Evolutionary conservation across 2,329 filamentous ascomycete genomes (phyloP).

Genomic region (Fusarium mangiferae): DNA sequence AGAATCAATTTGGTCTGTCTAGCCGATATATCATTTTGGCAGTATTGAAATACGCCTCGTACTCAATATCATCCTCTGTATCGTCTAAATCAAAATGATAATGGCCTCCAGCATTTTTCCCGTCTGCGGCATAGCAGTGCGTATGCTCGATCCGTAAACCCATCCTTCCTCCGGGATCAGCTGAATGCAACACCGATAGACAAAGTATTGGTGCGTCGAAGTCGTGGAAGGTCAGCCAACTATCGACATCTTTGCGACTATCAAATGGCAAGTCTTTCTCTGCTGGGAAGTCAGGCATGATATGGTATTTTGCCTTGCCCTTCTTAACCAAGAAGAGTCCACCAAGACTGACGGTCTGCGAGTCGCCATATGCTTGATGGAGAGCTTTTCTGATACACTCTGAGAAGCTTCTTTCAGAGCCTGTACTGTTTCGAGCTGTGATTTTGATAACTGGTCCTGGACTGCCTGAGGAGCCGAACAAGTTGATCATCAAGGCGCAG

Average conservation of each 20-base stretch:
- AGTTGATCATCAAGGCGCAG: slow-evolving; percentile 54
- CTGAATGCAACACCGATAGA: accelerated
- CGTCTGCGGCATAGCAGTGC: slow-evolving; percentile 52
- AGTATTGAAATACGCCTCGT: slow-evolving; percentile 54
- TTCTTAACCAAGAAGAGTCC: background rate
- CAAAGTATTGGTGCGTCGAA: background rate
- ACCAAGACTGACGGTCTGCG: background rate
- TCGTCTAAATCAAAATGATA: slow-evolving; percentile 55
- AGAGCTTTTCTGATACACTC: background rate
- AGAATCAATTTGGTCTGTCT: background rate
- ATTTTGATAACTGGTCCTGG: slow-evolving; percentile 50
- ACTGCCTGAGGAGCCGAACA: slow-evolving; percentile 51
- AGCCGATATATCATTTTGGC: background rate
- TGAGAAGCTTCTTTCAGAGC: background rate
- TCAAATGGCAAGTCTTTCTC: background rate
- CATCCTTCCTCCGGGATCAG: accelerated
- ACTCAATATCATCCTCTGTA: slow-evolving; percentile 51
- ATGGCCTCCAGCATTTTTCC: slow-evolving; percentile 40
- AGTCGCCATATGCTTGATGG: background rate
- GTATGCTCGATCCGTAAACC: slow-evolving; percentile 56
- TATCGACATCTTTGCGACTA: background rate
- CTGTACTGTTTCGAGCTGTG: slow-evolving; percentile 37
- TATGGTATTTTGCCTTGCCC: background rate
- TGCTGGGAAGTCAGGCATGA: background rate
- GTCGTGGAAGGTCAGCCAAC: background rate